Evolutionary conservation across 2,329 filamentous ascomycete species (phyloP).

Genomic region (Fusarium ramigenum): DNA sequence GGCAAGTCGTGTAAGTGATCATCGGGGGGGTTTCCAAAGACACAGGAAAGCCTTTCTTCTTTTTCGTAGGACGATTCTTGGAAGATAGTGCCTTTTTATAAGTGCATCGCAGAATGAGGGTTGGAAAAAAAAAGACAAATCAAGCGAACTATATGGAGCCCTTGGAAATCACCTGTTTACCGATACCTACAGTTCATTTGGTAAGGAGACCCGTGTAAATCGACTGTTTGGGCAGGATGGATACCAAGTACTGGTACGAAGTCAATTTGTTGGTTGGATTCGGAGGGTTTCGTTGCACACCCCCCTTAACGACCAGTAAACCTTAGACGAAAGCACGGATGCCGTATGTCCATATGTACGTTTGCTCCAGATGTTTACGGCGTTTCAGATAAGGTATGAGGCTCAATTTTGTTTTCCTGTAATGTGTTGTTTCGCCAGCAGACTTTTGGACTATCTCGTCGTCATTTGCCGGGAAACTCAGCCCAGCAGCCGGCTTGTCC

Average conservation of each 20-base stretch:
- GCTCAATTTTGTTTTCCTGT: neutral
- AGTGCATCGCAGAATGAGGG: neutral
- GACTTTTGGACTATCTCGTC: neutral
- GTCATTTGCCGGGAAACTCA: conserved; percentile 25
- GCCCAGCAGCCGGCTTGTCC: conserved; percentile 20
- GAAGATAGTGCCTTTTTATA: neutral
- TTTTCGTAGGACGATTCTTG: neutral
- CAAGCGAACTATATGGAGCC: neutral
- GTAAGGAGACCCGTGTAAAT: neutral
- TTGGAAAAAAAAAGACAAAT: too few relatives aligned
- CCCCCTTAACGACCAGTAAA: neutral
- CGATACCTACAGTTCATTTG: neutral
- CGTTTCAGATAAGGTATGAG: conserved; percentile 19
- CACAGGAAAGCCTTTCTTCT: neutral
- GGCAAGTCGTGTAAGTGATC: conserved; percentile 11
- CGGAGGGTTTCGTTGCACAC: neutral
- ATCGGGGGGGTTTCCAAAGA: neutral
- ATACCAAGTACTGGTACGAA: neutral
- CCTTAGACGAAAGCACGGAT: neutral
- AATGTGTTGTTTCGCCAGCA: neutral
- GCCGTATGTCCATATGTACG: neutral
- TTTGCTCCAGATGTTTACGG: conserved; percentile 2
- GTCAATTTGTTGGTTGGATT: neutral
- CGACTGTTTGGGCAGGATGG: neutral
- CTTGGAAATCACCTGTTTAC: neutral